Evolutionary conservation across 805 yeast species (phyloP), one percentile per base, ranked within the genome.

Genomic region (Schizosaccharomyces lindneri): DNA sequence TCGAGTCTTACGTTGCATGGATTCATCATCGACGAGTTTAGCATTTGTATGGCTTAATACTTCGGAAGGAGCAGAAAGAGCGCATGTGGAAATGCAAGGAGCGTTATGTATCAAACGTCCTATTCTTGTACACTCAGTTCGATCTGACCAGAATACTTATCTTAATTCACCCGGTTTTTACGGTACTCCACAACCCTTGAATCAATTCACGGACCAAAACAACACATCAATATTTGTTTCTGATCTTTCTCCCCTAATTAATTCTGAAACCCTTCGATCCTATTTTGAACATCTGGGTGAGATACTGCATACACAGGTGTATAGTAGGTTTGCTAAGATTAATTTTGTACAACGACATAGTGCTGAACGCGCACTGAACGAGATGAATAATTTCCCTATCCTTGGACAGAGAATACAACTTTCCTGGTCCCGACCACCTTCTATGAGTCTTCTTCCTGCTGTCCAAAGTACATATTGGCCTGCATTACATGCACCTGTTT

Each of bases 371-470:
- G 95, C 96, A 9, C 85, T 88, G 64, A 76, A 80, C 46, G 84
- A 83, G 65, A 84, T 88, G 95, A 95, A 88, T 72, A 95, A 95
- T 9, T 86, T 81, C 69, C 87, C 87, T 43, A 83, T 88, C 66
- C 90, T 89, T 61, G 88, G 86, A 63, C 83, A 85, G 62, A 77
- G 90, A 64, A 82, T 88, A 59, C 76, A 95, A 66, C 77, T 88
- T 63, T 83, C 90, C 61, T 88, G 96, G 96, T 95, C 96, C 39
- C 78, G 87, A 66, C 57, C 57, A 3, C 57, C 57, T 15, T 24
- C 57, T 17, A 21, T 51, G 36, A 29, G 36, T 29, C 31, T 21
- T 51, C n/a, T 51, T 17, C 57, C 57, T 24, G n/a, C 36, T 11
- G 27, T 9, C 4, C 36, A 51, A 51, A 24, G 19, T 51, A 21